Conservation (phyloP, 116 monocot species). For the Phalaenopsis hybrid region DNA sequence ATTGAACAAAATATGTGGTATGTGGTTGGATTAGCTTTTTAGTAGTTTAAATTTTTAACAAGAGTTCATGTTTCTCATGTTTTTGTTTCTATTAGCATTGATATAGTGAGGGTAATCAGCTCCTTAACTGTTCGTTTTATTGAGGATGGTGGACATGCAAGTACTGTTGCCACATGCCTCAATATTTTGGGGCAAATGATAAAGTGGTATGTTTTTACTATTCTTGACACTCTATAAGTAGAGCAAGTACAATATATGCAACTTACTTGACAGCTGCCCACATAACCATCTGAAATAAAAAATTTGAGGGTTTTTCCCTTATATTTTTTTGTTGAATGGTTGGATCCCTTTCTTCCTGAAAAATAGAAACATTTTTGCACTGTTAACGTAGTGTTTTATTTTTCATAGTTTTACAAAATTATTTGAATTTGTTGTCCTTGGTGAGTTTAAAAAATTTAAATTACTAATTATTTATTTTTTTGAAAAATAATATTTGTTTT, state of each 20-base stretch:
- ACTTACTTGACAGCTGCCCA: background rate
- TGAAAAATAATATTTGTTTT: background rate
- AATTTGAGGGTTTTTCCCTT: background rate
- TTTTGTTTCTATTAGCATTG: slow-evolving; percentile 29
- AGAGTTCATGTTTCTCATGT: background rate
- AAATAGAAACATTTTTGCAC: background rate
- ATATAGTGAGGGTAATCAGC: slow-evolving; percentile 37
- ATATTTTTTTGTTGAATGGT: background rate
- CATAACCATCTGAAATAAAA: background rate
- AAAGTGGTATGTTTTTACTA: slow-evolving; percentile 31
- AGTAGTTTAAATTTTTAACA: background rate
- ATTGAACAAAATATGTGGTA: slow-evolving; percentile 31
- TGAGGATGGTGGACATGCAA: slow-evolving; percentile 26
- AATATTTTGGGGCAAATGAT: slow-evolving; percentile 39
- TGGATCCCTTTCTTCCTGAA: background rate
- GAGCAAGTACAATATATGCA: background rate
- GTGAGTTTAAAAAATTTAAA: background rate
- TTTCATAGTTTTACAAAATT: background rate
- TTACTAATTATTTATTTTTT: background rate
- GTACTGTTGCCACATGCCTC: slow-evolving; percentile 26
- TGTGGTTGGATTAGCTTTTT: slow-evolving; percentile 3
- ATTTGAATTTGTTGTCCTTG: background rate
- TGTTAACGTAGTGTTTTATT: background rate
- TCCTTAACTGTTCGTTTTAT: slow-evolving; percentile 26
- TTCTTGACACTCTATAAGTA: background rate